phyloP scores from a whole-genome alignment of 1,139 yeast species.

The Candida sojae region DNA sequence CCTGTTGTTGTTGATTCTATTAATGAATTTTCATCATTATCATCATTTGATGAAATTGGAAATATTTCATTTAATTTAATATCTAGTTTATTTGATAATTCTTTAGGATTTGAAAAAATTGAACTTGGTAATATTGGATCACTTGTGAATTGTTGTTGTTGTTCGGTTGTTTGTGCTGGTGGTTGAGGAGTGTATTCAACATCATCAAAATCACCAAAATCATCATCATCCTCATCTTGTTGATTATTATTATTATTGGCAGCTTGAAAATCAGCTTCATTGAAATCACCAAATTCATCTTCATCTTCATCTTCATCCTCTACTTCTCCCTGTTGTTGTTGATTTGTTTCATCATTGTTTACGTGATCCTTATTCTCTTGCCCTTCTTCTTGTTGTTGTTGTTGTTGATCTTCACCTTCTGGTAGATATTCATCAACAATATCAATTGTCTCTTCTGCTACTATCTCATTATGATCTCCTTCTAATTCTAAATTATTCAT shows the following conservation, averaged over 20 bases:
- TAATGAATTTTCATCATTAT: not conserved
- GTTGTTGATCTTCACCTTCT: conserved; percentile 4
- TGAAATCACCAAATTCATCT: conserved; percentile 13
- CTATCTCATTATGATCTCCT: not conserved
- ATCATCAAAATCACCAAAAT: conserved; percentile 14
- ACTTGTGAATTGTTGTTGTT: not conserved
- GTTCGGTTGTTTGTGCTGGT: not conserved
- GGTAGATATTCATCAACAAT: not conserved
- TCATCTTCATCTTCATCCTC: conserved; percentile 6
- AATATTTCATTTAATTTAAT: conserved; percentile 21
- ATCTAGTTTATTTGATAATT: conserved; percentile 3
- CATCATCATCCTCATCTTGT: conserved; percentile 1
- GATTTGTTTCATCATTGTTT: conserved; percentile 4
- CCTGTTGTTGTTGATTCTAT: conserved; percentile 9
- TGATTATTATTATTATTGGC: not conserved
- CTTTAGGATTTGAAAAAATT: not conserved
- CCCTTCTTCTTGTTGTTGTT: conserved; percentile 5
- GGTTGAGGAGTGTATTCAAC: conserved; percentile 4
- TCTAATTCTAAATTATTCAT: too few relatives aligned
- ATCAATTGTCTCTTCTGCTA: not conserved
- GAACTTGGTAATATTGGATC: conserved; percentile 1
- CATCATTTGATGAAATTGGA: conserved; percentile 8
- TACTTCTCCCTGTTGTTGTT: conserved; percentile 3
- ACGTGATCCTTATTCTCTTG: not conserved
- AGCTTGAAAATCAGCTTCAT: conserved; percentile 7